Conservation (phyloP, 1,284 basidiomycete species). For the Apiotrichum domesticum region DNA sequence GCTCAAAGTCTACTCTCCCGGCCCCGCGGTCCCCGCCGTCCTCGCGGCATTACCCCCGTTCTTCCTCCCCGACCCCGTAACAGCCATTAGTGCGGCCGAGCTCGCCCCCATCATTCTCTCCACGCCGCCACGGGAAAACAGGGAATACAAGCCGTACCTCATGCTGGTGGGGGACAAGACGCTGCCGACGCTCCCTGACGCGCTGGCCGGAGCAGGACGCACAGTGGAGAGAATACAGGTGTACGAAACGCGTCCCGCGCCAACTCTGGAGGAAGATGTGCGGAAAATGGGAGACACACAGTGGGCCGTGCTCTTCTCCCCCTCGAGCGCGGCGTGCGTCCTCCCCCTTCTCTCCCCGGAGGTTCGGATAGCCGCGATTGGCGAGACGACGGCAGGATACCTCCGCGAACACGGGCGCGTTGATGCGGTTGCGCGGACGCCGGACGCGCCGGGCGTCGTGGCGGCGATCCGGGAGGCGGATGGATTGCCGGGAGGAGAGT, state of each 20-base stretch:
- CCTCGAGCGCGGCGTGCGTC: constrained; percentile 32
- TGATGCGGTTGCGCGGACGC: constrained; percentile 35
- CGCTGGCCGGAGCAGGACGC: constrained; percentile 19
- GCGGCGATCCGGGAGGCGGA: constrained; percentile 18
- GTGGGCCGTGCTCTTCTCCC: constrained; percentile 47
- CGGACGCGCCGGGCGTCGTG: constrained; percentile 28
- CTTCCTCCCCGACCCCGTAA: not conserved
- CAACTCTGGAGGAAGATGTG: constrained; percentile 50
- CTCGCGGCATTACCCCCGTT: not conserved
- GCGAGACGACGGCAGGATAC: constrained; percentile 35
- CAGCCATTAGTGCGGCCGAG: constrained; percentile 8
- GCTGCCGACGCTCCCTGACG: constrained; percentile 24
- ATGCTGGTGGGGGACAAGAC: constrained; percentile 40
- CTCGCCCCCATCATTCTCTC: constrained; percentile 22
- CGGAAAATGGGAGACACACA: constrained; percentile 42
- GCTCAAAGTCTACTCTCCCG: constrained; percentile 9
- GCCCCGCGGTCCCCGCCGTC: constrained; percentile 4
- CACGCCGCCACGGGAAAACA: constrained; percentile 14
- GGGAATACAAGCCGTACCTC: constrained; percentile 24
- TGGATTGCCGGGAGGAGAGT: constrained; percentile 10
- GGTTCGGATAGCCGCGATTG: constrained; percentile 32
- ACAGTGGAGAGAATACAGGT: constrained; percentile 20
- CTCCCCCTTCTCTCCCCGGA: constrained; percentile 18
- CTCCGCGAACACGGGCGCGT: constrained; percentile 19
- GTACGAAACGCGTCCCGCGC: constrained; percentile 17